Base-by-base conservation (phyloP, 768 basidiomycete genomes). In the Candolleomyces aberdarensis region DNA sequence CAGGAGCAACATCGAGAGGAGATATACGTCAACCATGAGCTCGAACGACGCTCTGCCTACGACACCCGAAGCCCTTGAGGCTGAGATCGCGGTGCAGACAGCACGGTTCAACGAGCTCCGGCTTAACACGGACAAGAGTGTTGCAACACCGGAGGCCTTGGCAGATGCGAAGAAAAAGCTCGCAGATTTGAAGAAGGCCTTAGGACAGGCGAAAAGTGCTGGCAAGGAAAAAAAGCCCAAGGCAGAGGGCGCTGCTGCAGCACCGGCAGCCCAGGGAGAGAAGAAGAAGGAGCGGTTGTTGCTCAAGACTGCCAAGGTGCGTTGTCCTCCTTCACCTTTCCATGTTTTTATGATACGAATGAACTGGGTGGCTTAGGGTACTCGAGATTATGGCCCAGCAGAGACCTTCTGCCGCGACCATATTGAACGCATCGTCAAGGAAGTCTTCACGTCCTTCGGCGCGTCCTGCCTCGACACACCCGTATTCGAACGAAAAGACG, bases 401-500 rank as follows among this genome's bases (percentile, higher is more conserved):
- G 95, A 98, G 71, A 96, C 96, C 85, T 87, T 90, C 73, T 89
- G 96, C 65, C 88, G 96, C 51, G 89, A 91, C 64, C 86, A 91
- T 75, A 89, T 98, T 68, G 96, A 98, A 71, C 82, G 83, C 47
- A 91, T 87, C 58, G 89, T 99, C 68, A 91, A 92, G 70, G 86
- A 89, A 2, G 86, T 87, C 60, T 99, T 98, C 75, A 86, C 92
- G 50, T 83, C 86, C 6, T 96, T 89, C 69, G 97, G 97, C 13
- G 97, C 89, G 7, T 83, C 85, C 57, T 94, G 92, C 63, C 92
- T 99, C 58, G 97, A 99, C 74, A 99, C 97, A 2, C 97, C 97
- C 57, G 96, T 98, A 6, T 98, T 99, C 67, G 97, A 98, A 76
- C 87, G 96, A 62, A 96, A 96, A 73, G 97, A 99, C 70, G 88